These are phyloP conservation scores for Hypoxylon sp. DNA, from an alignment of 2,329 filamentous ascomycete genomes.

Conservation along the genomic window DNA sequence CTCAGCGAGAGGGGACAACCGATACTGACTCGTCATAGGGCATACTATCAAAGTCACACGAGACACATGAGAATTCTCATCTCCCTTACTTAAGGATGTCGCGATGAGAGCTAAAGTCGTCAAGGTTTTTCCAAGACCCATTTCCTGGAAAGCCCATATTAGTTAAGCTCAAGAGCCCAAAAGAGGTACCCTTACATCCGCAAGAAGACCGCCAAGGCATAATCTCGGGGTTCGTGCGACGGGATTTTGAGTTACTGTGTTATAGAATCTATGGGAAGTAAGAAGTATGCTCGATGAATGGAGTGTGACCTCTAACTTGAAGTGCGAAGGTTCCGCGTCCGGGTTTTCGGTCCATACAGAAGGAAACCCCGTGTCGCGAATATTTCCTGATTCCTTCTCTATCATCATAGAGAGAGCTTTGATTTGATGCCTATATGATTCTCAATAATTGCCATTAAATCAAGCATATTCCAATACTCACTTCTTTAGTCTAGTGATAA, in stretches of 20 bases:
- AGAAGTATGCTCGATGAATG: constrained; percentile 2
- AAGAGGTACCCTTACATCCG: constrained; percentile 23
- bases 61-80: background rate
- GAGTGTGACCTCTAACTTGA: constrained; percentile 4
- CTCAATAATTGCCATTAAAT: background rate
- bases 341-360: constrained; percentile 27
- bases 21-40: constrained; percentile 27
- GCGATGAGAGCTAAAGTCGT: constrained; percentile 29
- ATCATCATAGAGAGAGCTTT: constrained; percentile 37
- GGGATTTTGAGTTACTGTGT: constrained; percentile 19
- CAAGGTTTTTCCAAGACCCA: constrained; percentile 37
- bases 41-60: constrained; percentile 26
- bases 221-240: constrained; percentile 11
- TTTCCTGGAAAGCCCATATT: constrained; percentile 18
- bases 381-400: constrained; percentile 33
- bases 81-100: constrained; percentile 7
- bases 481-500: constrained; percentile 28
- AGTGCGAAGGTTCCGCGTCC: background rate
- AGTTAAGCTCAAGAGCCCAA: background rate
- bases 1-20: background rate
- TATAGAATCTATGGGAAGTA: constrained; percentile 24
- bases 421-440: constrained; percentile 20
- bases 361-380: constrained; percentile 26
- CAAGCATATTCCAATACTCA: background rate
- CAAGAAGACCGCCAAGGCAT: constrained; percentile 37